Base-by-base conservation (phyloP, 192 early-diverging fungal genomes). In the Polychytrium aggregatum region DNA sequence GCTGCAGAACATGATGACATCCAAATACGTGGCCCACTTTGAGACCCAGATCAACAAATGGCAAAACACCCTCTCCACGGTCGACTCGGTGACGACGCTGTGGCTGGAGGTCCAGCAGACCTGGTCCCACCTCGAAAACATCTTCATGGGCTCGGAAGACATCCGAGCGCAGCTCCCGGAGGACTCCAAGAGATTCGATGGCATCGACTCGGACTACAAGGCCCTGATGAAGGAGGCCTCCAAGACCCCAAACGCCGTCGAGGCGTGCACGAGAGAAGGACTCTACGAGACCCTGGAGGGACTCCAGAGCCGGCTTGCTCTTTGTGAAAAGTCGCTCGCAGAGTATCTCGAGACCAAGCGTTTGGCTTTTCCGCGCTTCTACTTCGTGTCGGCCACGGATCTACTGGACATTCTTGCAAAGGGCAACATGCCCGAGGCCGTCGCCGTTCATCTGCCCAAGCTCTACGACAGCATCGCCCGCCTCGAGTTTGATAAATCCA, bases 21-120 rank as follows among this genome's bases (percentile, higher is more conserved):
- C 68, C 6, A 81, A 79, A 42, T 79, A 80, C 46, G 78, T 78
- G 3, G 69, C 69, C 2, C 74, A 78, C 57, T 81, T 81, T 47
- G 76, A 81, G 59, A 62, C 52, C 9, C 75, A 81, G 50, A 81
- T 81, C 48, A 68, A 62, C 20, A 76, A 76, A 44, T 81, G 78
- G 78, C 78, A 81, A 47, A 76, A 75, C 43, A 63, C 59, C 4
- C 56, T 81, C 10, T 73, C 70, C 0, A 76, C 76, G 1, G 76
- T 81, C 17, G 78, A 81, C 48, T 63, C 64, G 7, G 68, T 79
- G 2, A 65, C 63, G 27, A 72, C 70, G 1, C 44, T 81, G 7
- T 79, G 76, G 78, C 47, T 76, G 36, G 78, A 81, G 50, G 78
- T 81, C 14, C 78, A 81, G 48, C 70, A 81, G 44, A 79, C 78